Percentiles rank a stretch among this genome's conserved stretches.
phyloP scores from a whole-genome alignment of 2,329 filamentous ascomycete species.

The Aureobasidium leucospermi region DNA sequence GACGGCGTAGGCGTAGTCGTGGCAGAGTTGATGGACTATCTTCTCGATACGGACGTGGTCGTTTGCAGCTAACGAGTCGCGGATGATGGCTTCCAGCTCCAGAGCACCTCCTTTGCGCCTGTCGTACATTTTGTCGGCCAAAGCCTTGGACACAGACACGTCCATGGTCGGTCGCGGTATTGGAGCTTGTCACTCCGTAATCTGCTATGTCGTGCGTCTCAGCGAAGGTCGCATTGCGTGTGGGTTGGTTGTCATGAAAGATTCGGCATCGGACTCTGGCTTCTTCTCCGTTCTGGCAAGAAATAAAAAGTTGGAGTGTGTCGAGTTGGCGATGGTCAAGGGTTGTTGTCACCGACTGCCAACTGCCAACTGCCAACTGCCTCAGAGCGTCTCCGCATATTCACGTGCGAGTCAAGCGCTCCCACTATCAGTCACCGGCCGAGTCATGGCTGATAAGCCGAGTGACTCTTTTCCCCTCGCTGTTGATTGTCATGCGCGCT shows the following conservation, averaged over 20 bases:
- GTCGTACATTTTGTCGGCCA: constrained; percentile 98
- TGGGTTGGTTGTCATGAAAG: background rate
- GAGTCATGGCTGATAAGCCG: background rate
- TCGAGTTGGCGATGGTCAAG: background rate
- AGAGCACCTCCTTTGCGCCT: constrained; percentile 94
- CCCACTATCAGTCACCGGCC: background rate
- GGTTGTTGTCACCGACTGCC: background rate
- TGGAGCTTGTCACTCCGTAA: no score
- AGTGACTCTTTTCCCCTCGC: constrained; percentile 5
- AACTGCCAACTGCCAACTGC: background rate
- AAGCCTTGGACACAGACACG: constrained; percentile 74
- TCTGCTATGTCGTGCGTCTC: background rate
- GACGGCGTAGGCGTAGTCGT: constrained; percentile 95
- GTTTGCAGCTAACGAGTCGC: constrained; percentile 68
- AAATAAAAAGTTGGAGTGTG: background rate
- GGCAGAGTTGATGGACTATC: constrained; percentile 92
- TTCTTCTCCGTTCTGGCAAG: background rate
- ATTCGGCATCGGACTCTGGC: background rate
- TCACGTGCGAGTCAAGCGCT: background rate
- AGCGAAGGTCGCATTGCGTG: background rate
- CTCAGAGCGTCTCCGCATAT: background rate
- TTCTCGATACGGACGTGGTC: constrained; percentile 75
- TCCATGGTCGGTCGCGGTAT: constrained; percentile 55
- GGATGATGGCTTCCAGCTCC: constrained; percentile 89
- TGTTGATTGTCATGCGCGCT: background rate